phyloP scores from a whole-genome alignment of 768 basidiomycete genomes.

The Mycena indigotica region DNA sequence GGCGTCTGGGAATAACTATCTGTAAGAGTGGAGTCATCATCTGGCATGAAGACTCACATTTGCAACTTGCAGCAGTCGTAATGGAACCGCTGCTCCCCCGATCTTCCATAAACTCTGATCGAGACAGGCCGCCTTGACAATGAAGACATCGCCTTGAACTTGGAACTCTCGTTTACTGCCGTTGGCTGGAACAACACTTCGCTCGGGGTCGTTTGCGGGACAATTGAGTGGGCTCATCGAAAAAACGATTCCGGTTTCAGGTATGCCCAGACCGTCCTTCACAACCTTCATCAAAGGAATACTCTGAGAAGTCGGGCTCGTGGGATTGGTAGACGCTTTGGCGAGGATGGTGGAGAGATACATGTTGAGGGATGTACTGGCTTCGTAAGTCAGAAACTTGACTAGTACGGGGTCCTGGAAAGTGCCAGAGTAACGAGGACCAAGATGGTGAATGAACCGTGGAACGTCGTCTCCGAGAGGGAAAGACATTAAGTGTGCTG shows the following conservation, averaged over 20 bases:
- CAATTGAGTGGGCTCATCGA: constrained; percentile 41
- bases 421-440: constrained; percentile 73
- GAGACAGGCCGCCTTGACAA: constrained; percentile 62
- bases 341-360: constrained; percentile 55
- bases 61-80: constrained; percentile 77
- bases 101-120: constrained; percentile 81
- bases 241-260: constrained; percentile 41
- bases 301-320: constrained; percentile 13
- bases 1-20: constrained; percentile 49
- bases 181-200: constrained; percentile 15
- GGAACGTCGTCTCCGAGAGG: constrained; percentile 73
- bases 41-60: constrained; percentile 46
- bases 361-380: constrained; percentile 82
- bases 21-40: neutral
- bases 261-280: constrained; percentile 48
- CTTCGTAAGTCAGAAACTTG: constrained; percentile 83
- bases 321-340: constrained; percentile 31
- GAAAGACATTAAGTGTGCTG: constrained; percentile 59
- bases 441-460: constrained; percentile 77
- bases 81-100: constrained; percentile 75
- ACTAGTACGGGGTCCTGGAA: constrained; percentile 73
- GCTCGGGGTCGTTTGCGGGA: constrained; percentile 12
- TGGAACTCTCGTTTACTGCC: constrained; percentile 26
- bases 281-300: constrained; percentile 51
- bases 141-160: constrained; percentile 56